Evolutionary conservation across 2,329 filamentous ascomycete species (phyloP).

Genomic region (Hawksworthiomyces lignivorus): DNA sequence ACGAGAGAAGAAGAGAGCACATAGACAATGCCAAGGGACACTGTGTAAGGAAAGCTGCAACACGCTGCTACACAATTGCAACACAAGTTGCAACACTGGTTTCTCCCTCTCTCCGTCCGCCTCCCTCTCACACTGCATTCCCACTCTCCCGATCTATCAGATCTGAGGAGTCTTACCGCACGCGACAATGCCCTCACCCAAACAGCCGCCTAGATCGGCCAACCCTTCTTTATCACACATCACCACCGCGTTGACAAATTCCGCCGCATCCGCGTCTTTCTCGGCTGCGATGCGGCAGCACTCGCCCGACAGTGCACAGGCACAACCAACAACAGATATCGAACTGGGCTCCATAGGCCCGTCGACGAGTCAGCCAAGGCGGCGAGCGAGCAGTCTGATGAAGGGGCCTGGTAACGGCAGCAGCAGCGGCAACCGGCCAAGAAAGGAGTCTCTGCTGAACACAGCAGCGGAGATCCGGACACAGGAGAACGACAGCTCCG

Average conservation of each 20-base stretch:
- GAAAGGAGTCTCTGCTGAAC: constrained; percentile 44
- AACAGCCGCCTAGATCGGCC: neutral
- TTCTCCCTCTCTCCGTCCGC: too few relatives aligned
- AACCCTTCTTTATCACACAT: neutral
- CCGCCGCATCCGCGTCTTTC: too few relatives aligned
- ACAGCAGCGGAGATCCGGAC: constrained; percentile 78
- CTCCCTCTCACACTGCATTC: neutral
- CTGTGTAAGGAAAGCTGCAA: too few relatives aligned
- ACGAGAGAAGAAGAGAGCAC: too few relatives aligned
- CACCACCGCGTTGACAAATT: too few relatives aligned
- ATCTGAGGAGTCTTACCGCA: too few relatives aligned
- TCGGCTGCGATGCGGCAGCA: neutral
- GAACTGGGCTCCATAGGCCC: constrained; percentile 46
- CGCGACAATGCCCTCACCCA: constrained; percentile 11
- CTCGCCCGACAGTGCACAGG: neutral
- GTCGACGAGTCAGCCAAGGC: constrained; percentile 38
- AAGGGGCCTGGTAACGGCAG: constrained; percentile 29
- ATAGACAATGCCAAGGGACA: too few relatives aligned
- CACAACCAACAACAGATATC: constrained; percentile 31
- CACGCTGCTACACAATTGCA: too few relatives aligned
- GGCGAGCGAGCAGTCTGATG: constrained; percentile 48
- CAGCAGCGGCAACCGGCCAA: too few relatives aligned
- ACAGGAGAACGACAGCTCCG: constrained; percentile 73
- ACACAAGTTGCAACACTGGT: too few relatives aligned
- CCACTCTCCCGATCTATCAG: too few relatives aligned